Conservation (phyloP, 1,284 basidiomycete species). For the Ustilago shanxiensis region DNA sequence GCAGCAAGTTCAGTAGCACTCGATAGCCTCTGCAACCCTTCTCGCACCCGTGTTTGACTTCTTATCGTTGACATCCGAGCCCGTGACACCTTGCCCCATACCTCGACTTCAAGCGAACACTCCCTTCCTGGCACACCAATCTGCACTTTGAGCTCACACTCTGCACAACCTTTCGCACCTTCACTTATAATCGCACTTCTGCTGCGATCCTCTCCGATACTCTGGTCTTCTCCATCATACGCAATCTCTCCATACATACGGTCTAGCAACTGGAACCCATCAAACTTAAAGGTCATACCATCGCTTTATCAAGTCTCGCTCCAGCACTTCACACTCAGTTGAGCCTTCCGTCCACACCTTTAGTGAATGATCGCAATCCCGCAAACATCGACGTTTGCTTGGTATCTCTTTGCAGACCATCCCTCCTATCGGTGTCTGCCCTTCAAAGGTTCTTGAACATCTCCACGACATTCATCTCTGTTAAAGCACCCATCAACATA, state of each 20-base stretch:
- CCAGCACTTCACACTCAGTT: background rate
- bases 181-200: slow-evolving; percentile 9
- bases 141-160: slow-evolving; percentile 2
- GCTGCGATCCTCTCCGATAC: background rate
- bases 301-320: background rate
- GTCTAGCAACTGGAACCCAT: background rate
- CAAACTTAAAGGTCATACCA: background rate
- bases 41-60: background rate
- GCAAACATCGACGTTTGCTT: slow-evolving; percentile 46
- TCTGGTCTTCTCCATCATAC: background rate
- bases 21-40: background rate
- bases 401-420: slow-evolving; percentile 32
- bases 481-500: background rate
- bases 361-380: slow-evolving; percentile 44
- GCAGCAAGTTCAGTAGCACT: background rate
- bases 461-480: background rate
- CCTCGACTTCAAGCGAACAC: background rate
- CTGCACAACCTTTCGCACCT: background rate
- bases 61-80: slow-evolving; percentile 1
- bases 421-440: slow-evolving; percentile 37
- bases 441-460: slow-evolving; percentile 32
- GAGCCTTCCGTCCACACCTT: background rate
- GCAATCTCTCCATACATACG: background rate
- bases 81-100: background rate
- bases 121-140: background rate